Base-by-base conservation (phyloP, 306 rosid species). In the Lathyrus sativus region DNA sequence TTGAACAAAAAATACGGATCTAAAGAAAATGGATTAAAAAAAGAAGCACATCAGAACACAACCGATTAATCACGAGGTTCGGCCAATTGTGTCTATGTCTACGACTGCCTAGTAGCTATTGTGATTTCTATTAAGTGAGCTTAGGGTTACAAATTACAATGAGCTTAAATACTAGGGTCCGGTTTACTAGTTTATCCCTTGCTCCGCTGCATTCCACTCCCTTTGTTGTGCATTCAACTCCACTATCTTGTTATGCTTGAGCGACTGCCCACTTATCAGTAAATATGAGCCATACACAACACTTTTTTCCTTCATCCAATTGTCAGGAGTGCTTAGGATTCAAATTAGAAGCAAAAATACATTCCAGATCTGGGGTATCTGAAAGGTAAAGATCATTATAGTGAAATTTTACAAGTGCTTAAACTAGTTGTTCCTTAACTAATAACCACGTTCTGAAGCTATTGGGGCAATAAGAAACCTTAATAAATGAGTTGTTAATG, bases 251-350 rank as follows among this genome's bases (percentile, higher is more conserved):
- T 9, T 14, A 46, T 9, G 22, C 53, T 46, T 46, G 51, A 46
- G 22, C 1, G 17, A 14, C 22, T 46, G 53, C 19, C 22, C 53
- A 14, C 53, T 14, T 46, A 46, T 46, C 53, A 46, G 53, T 46
- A 46, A 46, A 46, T 46, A 46, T 46, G 22, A 46, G 22, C 8
- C 53, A 14, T 46, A 46, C 53, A 46, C 53, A 12, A 46, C 53
- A 46, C 9, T 46, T n/a, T 44, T 17, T 13, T 44, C 50, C 18
- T 44, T 44, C 17, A 44, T 39, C 50, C 8, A 2, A 46, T 46
- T 46, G 53, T 46, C 14, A 46, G 9, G 53, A 46, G 53, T 46
- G 22, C 53, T 46, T 46, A 46, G 10, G 53, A 46, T 46, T 46
- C 18, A 46, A 46, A 46, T 14, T 46, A 46, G 19, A 46, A 46